Conservation (phyloP, 2,329 filamentous ascomycete species). For the Lomentospora prolificans region DNA sequence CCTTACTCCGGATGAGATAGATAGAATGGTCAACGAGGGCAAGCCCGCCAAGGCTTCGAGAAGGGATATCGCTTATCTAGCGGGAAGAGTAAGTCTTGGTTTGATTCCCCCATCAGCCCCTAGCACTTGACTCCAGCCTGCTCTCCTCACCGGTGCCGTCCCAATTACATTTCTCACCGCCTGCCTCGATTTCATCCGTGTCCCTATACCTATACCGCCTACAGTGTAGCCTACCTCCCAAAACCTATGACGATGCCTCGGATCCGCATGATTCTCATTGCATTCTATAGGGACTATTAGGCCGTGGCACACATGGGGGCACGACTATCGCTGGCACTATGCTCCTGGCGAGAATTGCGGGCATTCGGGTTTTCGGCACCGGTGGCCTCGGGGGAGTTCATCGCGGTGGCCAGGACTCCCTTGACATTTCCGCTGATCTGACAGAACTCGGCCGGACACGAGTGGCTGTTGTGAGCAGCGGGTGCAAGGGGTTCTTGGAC, state of each 20-base stretch:
- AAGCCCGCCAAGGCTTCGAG: slow-evolving; percentile 74
- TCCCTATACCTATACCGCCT: no score
- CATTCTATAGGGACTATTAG: slow-evolving; percentile 45
- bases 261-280: background rate
- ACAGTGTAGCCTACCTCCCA: no score
- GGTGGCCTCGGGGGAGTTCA: slow-evolving; percentile 93
- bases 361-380: slow-evolving; percentile 88
- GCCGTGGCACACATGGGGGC: slow-evolving; percentile 68
- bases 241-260: no score
- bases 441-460: slow-evolving; percentile 86
- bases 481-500: slow-evolving; percentile 94
- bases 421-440: slow-evolving; percentile 93
- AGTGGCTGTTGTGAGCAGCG: slow-evolving; percentile 79
- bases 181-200: no score
- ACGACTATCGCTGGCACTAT: slow-evolving; percentile 93
- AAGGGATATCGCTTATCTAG: slow-evolving; percentile 73
- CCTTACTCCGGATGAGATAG: slow-evolving; percentile 60
- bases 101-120: background rate
- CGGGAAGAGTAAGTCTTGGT: slow-evolving; percentile 53
- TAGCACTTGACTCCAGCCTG: background rate
- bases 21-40: slow-evolving; percentile 57
- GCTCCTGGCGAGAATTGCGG: slow-evolving; percentile 75
- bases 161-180: no score
- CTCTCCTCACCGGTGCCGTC: no score
- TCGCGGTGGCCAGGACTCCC: slow-evolving; percentile 70